Evolutionary conservation across 768 basidiomycete species (phyloP), one percentile per base, ranked within the genome.

Genomic region (Imleria badia): DNA sequence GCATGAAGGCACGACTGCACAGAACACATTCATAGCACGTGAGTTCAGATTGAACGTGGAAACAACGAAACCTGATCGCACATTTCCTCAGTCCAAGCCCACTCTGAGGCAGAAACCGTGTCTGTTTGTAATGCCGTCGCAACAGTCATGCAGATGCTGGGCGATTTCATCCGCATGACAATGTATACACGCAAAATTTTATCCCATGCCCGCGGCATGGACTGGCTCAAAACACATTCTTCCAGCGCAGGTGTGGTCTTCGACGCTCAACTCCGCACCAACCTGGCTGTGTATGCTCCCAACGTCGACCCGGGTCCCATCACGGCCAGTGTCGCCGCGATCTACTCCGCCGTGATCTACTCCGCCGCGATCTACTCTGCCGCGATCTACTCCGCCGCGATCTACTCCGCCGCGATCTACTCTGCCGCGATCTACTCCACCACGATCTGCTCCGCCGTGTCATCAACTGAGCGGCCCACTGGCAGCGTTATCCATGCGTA

Each of bases 401-500:
- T 61, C 41, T 58, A 59, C 43, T 46, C 44, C 19, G 35, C n/a
- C n/a, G n/a, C n/a, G n/a, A n/a, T n/a, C n/a, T n/a, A n/a, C n/a
- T n/a, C n/a, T n/a, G 14, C 61, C 3, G 39, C 56, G 29, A 58
- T 61, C 41, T 58, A 59, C 43, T 46, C 44, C 19, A 30, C 61
- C 3, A 35, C 56, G 29, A 58, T 61, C 41, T 58, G 56, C 43
- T 46, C 44, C 19, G 35, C 29, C 7, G 45, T 58, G 10, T 45
- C 55, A 17, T 20, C 53, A 3, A 19, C 54, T 13, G 48, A 34
- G 12, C 53, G 54, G 12, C 41, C 53, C 1, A n/a, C n/a, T n/a
- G n/a, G n/a, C n/a, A 17, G 40, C 23, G 56, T 62, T 48, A 36
- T 62, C 12, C 51, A 45, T 19, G 61, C 59, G 22, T 55, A 61